phyloP scores from a whole-genome alignment of 2,329 filamentous ascomycete genomes.

The Fusarium sp. region DNA sequence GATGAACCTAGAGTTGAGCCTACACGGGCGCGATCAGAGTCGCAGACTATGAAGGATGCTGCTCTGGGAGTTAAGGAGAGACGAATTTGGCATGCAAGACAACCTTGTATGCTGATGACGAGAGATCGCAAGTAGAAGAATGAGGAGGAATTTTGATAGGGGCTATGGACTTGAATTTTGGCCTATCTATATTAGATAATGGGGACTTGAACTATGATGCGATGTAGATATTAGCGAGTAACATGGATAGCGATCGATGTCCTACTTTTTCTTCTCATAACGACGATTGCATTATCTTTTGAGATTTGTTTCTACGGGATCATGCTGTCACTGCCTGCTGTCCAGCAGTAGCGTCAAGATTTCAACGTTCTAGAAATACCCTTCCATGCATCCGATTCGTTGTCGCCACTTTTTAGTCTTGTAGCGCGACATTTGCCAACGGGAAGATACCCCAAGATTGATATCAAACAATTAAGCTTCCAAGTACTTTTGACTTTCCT shows the following conservation, averaged over 20 bases:
- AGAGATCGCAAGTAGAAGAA: slow-evolving; percentile 53
- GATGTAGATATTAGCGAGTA: slow-evolving; percentile 24
- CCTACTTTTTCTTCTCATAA: not conserved
- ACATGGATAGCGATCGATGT: slow-evolving; percentile 24
- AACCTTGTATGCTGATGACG: slow-evolving; percentile 66
- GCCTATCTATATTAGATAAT: slow-evolving; percentile 19
- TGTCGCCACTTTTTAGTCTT: slow-evolving; percentile 33
- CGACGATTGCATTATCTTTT: not conserved
- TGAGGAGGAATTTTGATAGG: slow-evolving; percentile 14
- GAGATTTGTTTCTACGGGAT: not conserved
- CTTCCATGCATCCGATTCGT: slow-evolving; percentile 4
- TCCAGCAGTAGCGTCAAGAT: slow-evolving; percentile 8
- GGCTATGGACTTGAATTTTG: not conserved
- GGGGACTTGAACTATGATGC: slow-evolving; percentile 8
- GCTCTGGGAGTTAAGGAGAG: slow-evolving; percentile 69
- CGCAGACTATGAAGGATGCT: slow-evolving; percentile 67
- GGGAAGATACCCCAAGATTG: not conserved
- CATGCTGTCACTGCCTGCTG: not conserved
- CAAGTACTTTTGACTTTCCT: slow-evolving; percentile 1
- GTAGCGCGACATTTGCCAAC: slow-evolving; percentile 12
- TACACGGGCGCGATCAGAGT: slow-evolving; percentile 61
- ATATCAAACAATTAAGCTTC: not conserved
- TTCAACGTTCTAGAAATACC: slow-evolving; percentile 6
- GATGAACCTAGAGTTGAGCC: slow-evolving; percentile 47
- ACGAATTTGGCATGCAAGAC: slow-evolving; percentile 72